Percentiles rank a stretch among this genome's conserved stretches.
Evolutionary conservation across 2,329 filamentous ascomycete species (phyloP).

Genomic region (Aspergillus pseudoviridinutans): DNA sequence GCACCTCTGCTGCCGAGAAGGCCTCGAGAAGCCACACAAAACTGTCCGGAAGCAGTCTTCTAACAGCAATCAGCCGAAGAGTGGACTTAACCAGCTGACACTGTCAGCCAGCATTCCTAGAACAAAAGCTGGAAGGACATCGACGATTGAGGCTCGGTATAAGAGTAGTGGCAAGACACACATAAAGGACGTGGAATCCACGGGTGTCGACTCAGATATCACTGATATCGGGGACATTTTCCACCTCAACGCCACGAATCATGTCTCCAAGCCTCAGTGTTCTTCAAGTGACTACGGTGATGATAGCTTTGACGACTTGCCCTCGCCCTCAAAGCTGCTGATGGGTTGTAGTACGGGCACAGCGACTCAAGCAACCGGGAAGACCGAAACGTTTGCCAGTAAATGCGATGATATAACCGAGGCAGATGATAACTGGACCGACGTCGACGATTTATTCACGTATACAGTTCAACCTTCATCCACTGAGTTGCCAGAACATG

Average conservation of each 20-base stretch:
- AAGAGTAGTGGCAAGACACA: background rate
- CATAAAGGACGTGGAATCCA: background rate
- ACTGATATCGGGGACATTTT: background rate
- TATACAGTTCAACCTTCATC: constrained; percentile 3
- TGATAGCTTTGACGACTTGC: constrained; percentile 34
- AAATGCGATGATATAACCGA: constrained; percentile 7
- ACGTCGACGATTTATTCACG: constrained; percentile 12
- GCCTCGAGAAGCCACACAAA: constrained; percentile 61
- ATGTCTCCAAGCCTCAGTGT: constrained; percentile 11
- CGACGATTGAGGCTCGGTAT: background rate
- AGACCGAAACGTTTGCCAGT: background rate
- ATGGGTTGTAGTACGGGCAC: constrained; percentile 1
- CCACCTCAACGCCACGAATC: constrained; percentile 1
- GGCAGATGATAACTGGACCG: constrained; percentile 22
- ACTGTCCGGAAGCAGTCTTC: constrained; percentile 23
- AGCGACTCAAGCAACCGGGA: background rate
- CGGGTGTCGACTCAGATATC: background rate
- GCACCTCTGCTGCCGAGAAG: constrained; percentile 69
- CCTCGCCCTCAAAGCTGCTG: constrained; percentile 33
- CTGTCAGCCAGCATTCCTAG: constrained; percentile 25
- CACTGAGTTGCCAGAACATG: constrained; percentile 18
- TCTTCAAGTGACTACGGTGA: constrained; percentile 33
- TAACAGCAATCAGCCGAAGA: constrained; percentile 17
- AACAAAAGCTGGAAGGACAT: constrained; percentile 14
- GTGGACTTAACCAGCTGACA: constrained; percentile 25